Evolutionary conservation across 2,329 filamentous ascomycete genomes (phyloP), one percentile per base, ranked within the genome.

Genomic region (Apiospora marii): DNA sequence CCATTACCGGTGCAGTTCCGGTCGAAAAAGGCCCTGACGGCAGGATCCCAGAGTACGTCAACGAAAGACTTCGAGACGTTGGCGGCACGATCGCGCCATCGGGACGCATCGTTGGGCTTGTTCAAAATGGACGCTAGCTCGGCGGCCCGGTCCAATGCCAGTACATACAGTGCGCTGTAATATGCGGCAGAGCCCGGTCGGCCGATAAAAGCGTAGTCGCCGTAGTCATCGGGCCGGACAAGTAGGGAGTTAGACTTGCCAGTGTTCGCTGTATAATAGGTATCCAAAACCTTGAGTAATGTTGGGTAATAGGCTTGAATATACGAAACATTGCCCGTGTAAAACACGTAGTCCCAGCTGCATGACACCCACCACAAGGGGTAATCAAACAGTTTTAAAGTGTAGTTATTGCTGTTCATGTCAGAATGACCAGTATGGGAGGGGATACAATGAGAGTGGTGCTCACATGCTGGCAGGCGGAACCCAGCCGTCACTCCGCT

Each of bases 301-400:
- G 78, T 81, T 0, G 77, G 70, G 75, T 87, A 88, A 74, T 87
- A 85, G 1, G 80, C 74, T 3, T 79, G 67, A 4, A 85, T 77
- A 72, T 84, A 88, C 2, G 76, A 79, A 0, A 78, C 74, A 75
- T 88, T 84, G 14, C 85, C 86, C 0, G 85, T 87, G 77, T 89
- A 87, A 78, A 88, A 80, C 67, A 87, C 83, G 27, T 85, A 79
- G 74, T 89, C 86, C 73, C 83, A 84, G 71, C 82, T 85, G 72
- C 83, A 86, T 10, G 84, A 81, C 2, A 88, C 83, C 87, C 87
- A 89, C 84, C 85, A 88, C 0, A 89, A 78, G 1, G 87, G 86
- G 71, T 88, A 89, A 72, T 89, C 87, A 53, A 88, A 87, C 0
- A 89, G 80, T 0, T 81, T 79, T 0, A 89, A 82, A 0, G 81